Base-by-base conservation (phyloP, 768 basidiomycete species). In the Trametes coccinea region DNA sequence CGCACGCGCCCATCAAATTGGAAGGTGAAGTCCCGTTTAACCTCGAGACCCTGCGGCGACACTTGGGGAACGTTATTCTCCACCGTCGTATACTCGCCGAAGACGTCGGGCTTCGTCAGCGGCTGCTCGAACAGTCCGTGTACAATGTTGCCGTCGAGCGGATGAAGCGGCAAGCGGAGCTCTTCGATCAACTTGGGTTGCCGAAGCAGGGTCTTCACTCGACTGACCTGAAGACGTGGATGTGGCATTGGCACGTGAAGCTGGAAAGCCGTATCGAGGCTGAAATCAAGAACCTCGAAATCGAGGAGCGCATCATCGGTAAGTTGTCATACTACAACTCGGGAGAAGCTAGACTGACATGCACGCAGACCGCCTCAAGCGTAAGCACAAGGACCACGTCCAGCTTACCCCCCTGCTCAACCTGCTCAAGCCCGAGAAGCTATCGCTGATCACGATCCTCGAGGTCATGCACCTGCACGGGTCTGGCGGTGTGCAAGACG, bases 361-460 rank as follows among this genome's bases (percentile, higher is more conserved):
- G 10, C 1, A 5, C 17, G 5, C 34, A 59, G 57, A 30, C 16
- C 57, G 57, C 8, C 22, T 43, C 16, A 53, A 59, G 53, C 59
- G 30, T 10, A 50, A 31, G 16, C 8, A 30, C 17, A 59, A 56
- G 37, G 57, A 55, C 6, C 41, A 47, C 22, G 49, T 30, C 6
- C 75, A 72, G 0, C 71, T 95, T 27, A 77, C 80, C 3, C 90
- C 92, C 7, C 95, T 93, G 77, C 77, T 97, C 16, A 77, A 80
- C 4, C 83, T 95, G 2, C 79, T 98, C 29, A 82, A 85, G 16
- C 79, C 90, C 0, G 86, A 92, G 54, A 90, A 87, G 62, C 81
- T 98, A 6, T 94, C 93, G 0, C 78, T 96, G 16, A 86, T 98
- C 68, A 90, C 92, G 9, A 93, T 98, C 67, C 80, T 95, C 40